phyloP scores from a whole-genome alignment of 306 rosid genomes.

The Cicer judaicum region DNA sequence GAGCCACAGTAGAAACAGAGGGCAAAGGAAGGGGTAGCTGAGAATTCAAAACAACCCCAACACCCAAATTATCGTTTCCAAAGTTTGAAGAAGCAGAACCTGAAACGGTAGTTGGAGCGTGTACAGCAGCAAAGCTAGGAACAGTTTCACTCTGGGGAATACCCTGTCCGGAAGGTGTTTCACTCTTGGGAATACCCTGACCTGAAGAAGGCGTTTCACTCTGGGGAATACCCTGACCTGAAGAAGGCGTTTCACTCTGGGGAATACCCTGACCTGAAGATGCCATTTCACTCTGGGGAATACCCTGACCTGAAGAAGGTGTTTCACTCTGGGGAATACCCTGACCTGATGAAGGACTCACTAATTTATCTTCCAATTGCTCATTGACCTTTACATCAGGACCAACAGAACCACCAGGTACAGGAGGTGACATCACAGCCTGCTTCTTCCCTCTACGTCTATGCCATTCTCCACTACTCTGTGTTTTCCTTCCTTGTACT shows the following conservation, averaged over 20 bases:
- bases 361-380: constrained; percentile 53
- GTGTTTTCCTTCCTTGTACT: constrained; percentile 75
- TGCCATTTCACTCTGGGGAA: constrained; percentile 42
- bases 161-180: constrained; percentile 9
- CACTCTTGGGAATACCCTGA: constrained; percentile 44
- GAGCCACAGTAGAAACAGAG: constrained; percentile 54
- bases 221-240: constrained; percentile 32
- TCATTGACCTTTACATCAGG: constrained; percentile 63
- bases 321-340: constrained; percentile 50
- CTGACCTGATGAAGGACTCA: constrained; percentile 53
- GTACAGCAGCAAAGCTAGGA: constrained; percentile 50
- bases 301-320: neutral
- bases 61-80: constrained; percentile 49
- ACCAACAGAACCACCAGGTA: constrained; percentile 54
- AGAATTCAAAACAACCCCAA: constrained; percentile 56
- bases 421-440: constrained; percentile 51
- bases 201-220: constrained; percentile 27
- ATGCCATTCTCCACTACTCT: constrained; percentile 61
- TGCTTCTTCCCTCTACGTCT: constrained; percentile 87
- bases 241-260: constrained; percentile 37
- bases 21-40: constrained; percentile 54
- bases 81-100: constrained; percentile 55
- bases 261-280: constrained; percentile 31
- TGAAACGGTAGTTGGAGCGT: constrained; percentile 48
- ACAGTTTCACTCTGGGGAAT: constrained; percentile 48